A percentile compares a stretch with the other conserved stretches of the same genome.
phyloP scores from a whole-genome alignment of 2,329 filamentous ascomycete genomes.

The Cordyceps cicadae region DNA sequence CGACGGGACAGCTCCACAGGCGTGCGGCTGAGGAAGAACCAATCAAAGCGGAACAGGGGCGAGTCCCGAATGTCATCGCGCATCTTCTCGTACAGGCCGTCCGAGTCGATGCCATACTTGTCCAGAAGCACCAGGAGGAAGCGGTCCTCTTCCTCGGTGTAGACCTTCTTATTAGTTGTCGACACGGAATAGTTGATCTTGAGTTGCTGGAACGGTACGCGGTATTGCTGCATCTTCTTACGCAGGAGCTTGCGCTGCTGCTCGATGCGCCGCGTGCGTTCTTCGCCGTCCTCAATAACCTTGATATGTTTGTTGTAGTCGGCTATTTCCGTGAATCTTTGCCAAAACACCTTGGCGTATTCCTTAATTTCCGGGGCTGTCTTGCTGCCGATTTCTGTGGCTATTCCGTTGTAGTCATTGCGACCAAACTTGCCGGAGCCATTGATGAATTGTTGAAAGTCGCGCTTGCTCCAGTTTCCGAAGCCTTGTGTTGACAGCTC shows the following conservation, averaged over 20 bases:
- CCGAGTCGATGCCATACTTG: conserved; percentile 83
- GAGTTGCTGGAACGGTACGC: conserved; percentile 94
- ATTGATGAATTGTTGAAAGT: conserved; percentile 98
- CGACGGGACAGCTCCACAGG: conserved; percentile 86
- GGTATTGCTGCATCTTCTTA: conserved; percentile 93
- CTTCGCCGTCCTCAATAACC: conserved; percentile 87
- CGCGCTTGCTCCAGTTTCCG: conserved; percentile 88
- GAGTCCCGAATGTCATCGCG: conserved; percentile 95
- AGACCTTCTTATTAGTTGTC: conserved; percentile 99
- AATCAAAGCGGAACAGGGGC: conserved; percentile 94
- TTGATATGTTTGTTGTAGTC: conserved; percentile 86
- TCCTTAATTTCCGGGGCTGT: conserved; percentile 73
- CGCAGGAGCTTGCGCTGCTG: conserved; percentile 88
- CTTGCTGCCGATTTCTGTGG: conserved; percentile 88
- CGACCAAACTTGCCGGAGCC: conserved; percentile 89
- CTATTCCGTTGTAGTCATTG: conserved; percentile 74
- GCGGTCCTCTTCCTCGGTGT: conserved; percentile 95
- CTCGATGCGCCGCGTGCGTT: conserved; percentile 78
- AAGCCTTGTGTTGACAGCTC: conserved; percentile 77
- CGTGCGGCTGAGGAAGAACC: conserved; percentile 96
- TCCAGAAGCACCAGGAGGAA: conserved; percentile 92
- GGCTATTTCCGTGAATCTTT: conserved; percentile 80
- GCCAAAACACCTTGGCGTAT: conserved; percentile 95
- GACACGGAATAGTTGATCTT: conserved; percentile 99
- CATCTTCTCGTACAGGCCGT: conserved; percentile 84